phyloP scores from a whole-genome alignment of 345 rosid species.

The Eucalyptus viminalis region DNA sequence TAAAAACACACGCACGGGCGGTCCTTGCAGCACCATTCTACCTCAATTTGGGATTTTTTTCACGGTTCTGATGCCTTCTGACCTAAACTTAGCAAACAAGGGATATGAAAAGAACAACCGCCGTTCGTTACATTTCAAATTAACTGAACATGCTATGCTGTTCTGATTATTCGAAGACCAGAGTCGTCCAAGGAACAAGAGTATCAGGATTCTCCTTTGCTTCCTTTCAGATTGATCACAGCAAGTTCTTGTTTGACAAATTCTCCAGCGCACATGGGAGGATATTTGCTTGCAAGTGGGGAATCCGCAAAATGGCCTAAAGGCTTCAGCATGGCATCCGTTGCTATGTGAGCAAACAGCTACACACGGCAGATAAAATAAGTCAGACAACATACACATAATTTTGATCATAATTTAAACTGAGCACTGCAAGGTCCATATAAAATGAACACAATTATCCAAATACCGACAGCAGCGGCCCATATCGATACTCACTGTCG shows the following conservation, averaged over 20 bases:
- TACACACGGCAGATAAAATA: background rate
- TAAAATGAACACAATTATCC: background rate
- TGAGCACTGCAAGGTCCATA: background rate
- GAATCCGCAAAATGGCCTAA: slow-evolving; percentile 67
- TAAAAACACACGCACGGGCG: background rate
- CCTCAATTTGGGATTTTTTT: background rate
- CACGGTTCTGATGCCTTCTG: background rate
- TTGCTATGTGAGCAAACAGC: slow-evolving; percentile 90
- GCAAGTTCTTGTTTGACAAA: slow-evolving; percentile 73
- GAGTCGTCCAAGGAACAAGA: background rate
- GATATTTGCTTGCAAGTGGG: slow-evolving; percentile 58
- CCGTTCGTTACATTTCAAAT: background rate
- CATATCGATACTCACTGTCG: slow-evolving; percentile 48
- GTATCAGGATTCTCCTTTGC: slow-evolving; percentile 11
- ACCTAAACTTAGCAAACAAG: background rate
- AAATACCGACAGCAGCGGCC: background rate
- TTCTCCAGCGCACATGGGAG: slow-evolving; percentile 27
- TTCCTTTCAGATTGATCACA: slow-evolving; percentile 59
- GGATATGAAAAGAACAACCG: background rate
- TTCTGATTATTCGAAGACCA: background rate
- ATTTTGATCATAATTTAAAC: background rate
- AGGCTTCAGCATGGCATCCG: slow-evolving; percentile 66
- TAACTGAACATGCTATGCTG: background rate
- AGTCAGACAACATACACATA: background rate
- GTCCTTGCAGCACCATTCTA: background rate